Base-by-base conservation (phyloP, 1,139 yeast species). In the Debaryomyces robertsiae region DNA sequence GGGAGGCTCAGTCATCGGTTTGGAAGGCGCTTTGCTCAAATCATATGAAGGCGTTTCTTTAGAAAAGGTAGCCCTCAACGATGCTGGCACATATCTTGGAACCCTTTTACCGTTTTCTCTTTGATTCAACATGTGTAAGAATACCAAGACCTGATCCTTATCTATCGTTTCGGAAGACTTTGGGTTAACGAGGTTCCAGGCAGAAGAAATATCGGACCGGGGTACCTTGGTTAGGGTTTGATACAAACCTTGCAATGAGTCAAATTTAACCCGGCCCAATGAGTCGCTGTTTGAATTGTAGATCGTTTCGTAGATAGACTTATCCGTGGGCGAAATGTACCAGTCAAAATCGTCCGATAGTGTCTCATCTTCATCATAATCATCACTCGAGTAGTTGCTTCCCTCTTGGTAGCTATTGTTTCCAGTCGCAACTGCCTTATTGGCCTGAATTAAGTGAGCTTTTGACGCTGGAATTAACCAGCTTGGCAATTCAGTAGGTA, bases 181-280 rank as follows among this genome's bases (percentile, higher is more conserved):
- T 4, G 98, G 98, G 57, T 93, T 93, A 36, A 94, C 95, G 45
- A 93, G 70, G 59, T 88, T 89, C 98, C 98, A 93, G 1, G 97
- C 96, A 24, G 88, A 83, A 23, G 91, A 81, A n/a, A 91, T 75
- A 59, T 91, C 98, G 9, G 91, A 77, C 37, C 81, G 77, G 9
- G 97, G 96, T 9, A 93, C 89, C 46, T 79, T 80, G 27, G 68
- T 61, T 46, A 93, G 75, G 11, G 90, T 79, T 27, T 73, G 63
- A 63, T 89, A 91, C 38, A 93, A 73, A 24, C 79, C 86, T 29
- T 75, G 69, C 43, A 93, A 71, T 1, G 93, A 73, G 37, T 84
- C 84, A 58, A 86, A 91, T 32, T 82, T 73, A 31, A 90, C 82
- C 50, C 95, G 73, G n/a, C 98, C 98, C 52, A 79, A 84, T 34